Percentiles rank a stretch among this genome's conserved stretches.
phyloP scores from a whole-genome alignment of 1,284 basidiomycete genomes.

The Amylostereum chailletii region DNA sequence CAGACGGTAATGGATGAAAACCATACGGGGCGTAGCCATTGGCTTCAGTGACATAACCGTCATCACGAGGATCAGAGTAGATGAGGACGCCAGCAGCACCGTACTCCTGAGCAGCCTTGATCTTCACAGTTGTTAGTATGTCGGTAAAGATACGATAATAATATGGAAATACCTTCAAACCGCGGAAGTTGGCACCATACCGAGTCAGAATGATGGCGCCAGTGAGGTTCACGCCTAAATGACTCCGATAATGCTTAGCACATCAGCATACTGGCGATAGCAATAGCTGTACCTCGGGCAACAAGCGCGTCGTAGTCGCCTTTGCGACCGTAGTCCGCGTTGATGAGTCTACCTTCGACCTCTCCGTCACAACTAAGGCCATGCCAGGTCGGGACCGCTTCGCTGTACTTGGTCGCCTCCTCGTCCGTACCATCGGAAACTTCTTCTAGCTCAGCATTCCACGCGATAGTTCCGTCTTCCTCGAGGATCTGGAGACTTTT shows the following conservation, averaged over 20 bases:
- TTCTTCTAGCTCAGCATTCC: conserved; percentile 66
- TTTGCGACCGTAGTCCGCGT: conserved; percentile 77
- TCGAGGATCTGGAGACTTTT: conserved; percentile 53
- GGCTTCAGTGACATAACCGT: conserved; percentile 72
- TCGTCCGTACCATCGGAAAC: conserved; percentile 55
- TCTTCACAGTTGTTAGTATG: conserved; percentile 27
- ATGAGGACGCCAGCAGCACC: conserved; percentile 74
- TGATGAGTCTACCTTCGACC: conserved; percentile 65
- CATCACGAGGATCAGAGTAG: conserved; percentile 86
- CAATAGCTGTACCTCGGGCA: conserved; percentile 21
- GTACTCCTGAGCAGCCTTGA: conserved; percentile 76
- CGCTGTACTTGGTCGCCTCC: conserved; percentile 52
- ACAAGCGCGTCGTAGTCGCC: conserved; percentile 33
- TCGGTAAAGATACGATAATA: background rate
- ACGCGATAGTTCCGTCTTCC: conserved; percentile 45
- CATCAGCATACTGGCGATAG: background rate
- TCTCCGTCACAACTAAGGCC: conserved; percentile 61
- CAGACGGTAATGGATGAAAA: background rate
- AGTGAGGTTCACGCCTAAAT: conserved; percentile 59
- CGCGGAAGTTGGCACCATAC: conserved; percentile 79
- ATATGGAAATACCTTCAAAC: conserved; percentile 55
- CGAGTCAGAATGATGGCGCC: conserved; percentile 81
- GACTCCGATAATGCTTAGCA: no score
- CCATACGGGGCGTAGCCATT: conserved; percentile 63
- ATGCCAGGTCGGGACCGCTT: conserved; percentile 59